Evolutionary conservation across 2,329 filamentous ascomycete genomes (phyloP).

Genomic region (Trichoderma asperellum): DNA sequence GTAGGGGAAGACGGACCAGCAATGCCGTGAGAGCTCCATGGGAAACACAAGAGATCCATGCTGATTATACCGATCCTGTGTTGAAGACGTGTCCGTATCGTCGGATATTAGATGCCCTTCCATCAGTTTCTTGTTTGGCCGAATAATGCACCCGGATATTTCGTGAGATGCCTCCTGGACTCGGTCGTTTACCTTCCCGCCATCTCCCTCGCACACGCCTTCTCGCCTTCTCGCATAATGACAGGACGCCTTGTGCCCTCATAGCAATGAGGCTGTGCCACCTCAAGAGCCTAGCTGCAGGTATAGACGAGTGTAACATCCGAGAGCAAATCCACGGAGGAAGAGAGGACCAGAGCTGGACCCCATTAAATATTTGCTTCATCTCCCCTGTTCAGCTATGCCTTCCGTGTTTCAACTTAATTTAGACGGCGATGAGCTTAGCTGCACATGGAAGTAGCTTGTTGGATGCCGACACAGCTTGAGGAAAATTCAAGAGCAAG

Average conservation of each 20-base stretch:
- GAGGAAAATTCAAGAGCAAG: neutral
- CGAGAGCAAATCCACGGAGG: constrained; percentile 12
- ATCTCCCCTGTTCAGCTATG: constrained; percentile 19
- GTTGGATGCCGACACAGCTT: neutral
- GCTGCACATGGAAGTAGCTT: neutral
- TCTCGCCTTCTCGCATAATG: constrained; percentile 28
- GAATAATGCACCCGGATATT: constrained; percentile 18
- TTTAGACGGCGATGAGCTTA: constrained; percentile 15
- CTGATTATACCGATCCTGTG: neutral
- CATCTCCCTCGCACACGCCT: constrained; percentile 24
- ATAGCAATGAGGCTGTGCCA: constrained; percentile 12
- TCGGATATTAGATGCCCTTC: constrained; percentile 5
- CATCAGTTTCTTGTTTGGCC: neutral
- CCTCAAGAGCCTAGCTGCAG: constrained; percentile 29
- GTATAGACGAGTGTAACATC: constrained; percentile 28
- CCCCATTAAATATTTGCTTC: neutral
- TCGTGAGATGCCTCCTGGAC: constrained; percentile 24
- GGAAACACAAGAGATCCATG: constrained; percentile 1
- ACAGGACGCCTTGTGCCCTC: constrained; percentile 25
- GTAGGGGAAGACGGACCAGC: neutral
- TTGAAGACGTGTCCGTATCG: neutral
- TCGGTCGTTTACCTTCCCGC: constrained; percentile 20
- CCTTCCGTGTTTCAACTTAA: constrained; percentile 29
- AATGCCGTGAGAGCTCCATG: neutral
- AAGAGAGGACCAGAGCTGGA: neutral